Evolutionary conservation across 2,329 filamentous ascomycete species (phyloP), one percentile per base, ranked within the genome.

Genomic region (Calonectria crousiana): DNA sequence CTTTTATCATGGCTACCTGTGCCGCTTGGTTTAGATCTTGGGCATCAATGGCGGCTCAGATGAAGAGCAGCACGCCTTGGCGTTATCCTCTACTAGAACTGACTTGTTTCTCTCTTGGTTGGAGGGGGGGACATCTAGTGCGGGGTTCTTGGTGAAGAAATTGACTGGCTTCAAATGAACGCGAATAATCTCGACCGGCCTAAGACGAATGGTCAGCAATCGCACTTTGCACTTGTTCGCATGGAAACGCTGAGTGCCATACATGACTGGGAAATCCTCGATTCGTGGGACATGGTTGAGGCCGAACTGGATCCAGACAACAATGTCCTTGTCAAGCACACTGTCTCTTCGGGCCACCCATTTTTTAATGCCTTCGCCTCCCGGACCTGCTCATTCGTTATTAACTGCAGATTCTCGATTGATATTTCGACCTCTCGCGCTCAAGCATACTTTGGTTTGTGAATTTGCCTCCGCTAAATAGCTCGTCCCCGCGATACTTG

Each of bases 191-290:
- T 92, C 90, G 56, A 86, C 88, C 0, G 90, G 90, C 72, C 72
- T 74, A 49, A n/a, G 53, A 9, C 14, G 20, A 32, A 30, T 36
- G 2, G 14, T 62, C 20, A 52, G 51, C 13, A 30, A 30, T 34
- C 34, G 34, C 2, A 16, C 14, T 32, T 8, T 28, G 23, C 28
- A n/a, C 26, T 8, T 13, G 5, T 30, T 6, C 6, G 10, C 4
- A 6, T 36, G 18, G 26, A 16, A 18, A 51, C 11, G 26, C 14
- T 18, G 10, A 16, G 11, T 2, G 8, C 16, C 38, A 38, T 73
- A 73, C 90, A 91, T 91, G 60, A 91, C 87, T 0, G 89, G 89
- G 82, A 90, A 91, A 78, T 91, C 89, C 81, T 92, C 90, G 20
- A 88, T 86, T 44, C 88, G 82, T 0, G 88, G 87, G 71, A 90